Evolutionary conservation across 129 eudicot genomes (phyloP).

Genomic region (Arctium lappa): DNA sequence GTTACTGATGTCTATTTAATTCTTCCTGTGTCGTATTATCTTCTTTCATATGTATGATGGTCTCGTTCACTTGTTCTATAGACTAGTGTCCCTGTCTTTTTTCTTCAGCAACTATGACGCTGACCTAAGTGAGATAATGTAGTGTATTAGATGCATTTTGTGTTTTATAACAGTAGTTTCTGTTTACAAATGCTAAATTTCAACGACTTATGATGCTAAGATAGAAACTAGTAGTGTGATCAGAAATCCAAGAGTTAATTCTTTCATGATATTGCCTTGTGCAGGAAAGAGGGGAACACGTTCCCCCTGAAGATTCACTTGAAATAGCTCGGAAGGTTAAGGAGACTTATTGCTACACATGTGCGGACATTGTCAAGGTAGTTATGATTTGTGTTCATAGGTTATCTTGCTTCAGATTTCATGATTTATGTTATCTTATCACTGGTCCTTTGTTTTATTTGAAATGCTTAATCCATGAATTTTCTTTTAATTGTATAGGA

Average conservation of each 20-base stretch:
- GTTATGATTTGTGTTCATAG: neutral
- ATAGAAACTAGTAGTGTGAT: neutral
- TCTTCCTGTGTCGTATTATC: no score
- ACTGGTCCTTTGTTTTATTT: neutral
- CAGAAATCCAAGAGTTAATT: neutral
- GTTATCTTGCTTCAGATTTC: neutral
- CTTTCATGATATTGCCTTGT: slow-evolving; percentile 19
- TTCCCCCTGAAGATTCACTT: slow-evolving; percentile 95
- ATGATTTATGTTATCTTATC: neutral
- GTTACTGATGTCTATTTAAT: neutral
- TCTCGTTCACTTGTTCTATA: no score
- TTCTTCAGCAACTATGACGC: no score
- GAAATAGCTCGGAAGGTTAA: slow-evolving; percentile 93
- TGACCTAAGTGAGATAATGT: no score
- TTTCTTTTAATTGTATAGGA: slow-evolving; percentile 50
- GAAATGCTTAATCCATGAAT: neutral
- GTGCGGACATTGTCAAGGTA: slow-evolving; percentile 97
- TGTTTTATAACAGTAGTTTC: no score
- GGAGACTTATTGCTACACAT: slow-evolving; percentile 96
- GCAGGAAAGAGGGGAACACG: slow-evolving; percentile 97
- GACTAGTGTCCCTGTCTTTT: no score
- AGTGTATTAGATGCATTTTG: no score
- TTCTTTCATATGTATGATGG: no score
- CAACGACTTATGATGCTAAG: no score
- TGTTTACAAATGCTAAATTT: no score